Evolutionary conservation across 2,329 filamentous ascomycete species (phyloP), one percentile per base, ranked within the genome.

Genomic region (Ophiostoma perfectum): DNA sequence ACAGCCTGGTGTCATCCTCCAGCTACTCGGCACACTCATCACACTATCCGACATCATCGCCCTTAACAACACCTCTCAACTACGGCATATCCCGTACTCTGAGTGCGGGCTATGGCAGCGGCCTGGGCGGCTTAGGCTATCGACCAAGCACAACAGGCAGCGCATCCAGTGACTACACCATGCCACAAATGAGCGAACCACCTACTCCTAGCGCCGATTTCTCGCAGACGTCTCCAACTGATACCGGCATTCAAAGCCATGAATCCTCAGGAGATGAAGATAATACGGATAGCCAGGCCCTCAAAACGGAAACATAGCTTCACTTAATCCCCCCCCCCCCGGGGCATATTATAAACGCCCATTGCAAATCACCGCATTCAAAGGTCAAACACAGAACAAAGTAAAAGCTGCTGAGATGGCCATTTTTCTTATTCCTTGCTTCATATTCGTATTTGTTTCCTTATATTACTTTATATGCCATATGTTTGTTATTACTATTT

Each of bases 291-390:
- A 27, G 27, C 27, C 27, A 27, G 27, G 27, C 27, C 27, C 27
- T 55, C 8, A 18, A 55, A 55, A 27, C 49, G 49, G 27, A 55
- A 55, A 11, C 3, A 55, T 3, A 55, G 49, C 49, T 55, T 55
- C 49, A 55, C 49, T 55, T 55, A 18, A 55, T 55, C 49, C 27
- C 49, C 8, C 49, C n/a, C n/a, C n/a, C n/a, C n/a, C n/a, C n/a
- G n/a, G n/a, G n/a, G n/a, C n/a, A n/a, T n/a, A n/a, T n/a, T n/a
- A n/a, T n/a, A 27, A 27, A 27, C 27, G 27, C 2, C 27, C 27
- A 27, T 27, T 27, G 27, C 2, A 27, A 27, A 27, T 27, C 27
- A 27, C 27, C 2, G 27, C 27, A 27, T 27, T 27, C 27, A 27
- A 27, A 27, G 27, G 27, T 27, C 27, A 27, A 27, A 27, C 27